Evolutionary conservation across 2,329 filamentous ascomycete genomes (phyloP).

Genomic region (Penicillium occitanis): DNA sequence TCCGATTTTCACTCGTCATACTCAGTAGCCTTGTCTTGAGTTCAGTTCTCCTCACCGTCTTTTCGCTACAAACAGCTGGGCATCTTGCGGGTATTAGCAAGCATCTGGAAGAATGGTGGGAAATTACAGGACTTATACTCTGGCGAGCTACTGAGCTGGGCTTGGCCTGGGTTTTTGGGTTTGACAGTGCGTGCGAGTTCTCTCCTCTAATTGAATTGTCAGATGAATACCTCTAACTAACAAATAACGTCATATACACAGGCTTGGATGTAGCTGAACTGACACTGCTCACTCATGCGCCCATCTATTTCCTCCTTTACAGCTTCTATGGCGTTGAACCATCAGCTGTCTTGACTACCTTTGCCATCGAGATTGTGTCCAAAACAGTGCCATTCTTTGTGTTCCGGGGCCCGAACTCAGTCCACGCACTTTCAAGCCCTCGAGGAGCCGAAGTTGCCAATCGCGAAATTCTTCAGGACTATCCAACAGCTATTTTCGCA

Average conservation of each 20-base stretch:
- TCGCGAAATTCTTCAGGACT: constrained; percentile 64
- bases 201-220: neutral
- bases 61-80: constrained; percentile 59
- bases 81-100: constrained; percentile 69
- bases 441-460: constrained; percentile 53
- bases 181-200: constrained; percentile 35
- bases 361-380: constrained; percentile 67
- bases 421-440: constrained; percentile 58
- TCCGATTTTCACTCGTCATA: constrained; percentile 50
- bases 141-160: constrained; percentile 66
- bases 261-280: constrained; percentile 67
- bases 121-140: constrained; percentile 57
- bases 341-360: constrained; percentile 59
- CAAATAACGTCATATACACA: constrained; percentile 23
- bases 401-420: constrained; percentile 65
- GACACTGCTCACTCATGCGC: constrained; percentile 70
- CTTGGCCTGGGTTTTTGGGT: constrained; percentile 70
- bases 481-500: constrained; percentile 62
- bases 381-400: constrained; percentile 72
- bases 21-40: constrained; percentile 61
- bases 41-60: constrained; percentile 62
- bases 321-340: constrained; percentile 73
- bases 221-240: neutral
- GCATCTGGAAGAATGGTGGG: constrained; percentile 60
- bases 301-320: constrained; percentile 70